A percentile compares a stretch with the other conserved stretches of the same genome.
These are phyloP conservation scores for Letharia lupina DNA, from an alignment of 495 filamentous ascomycete species.

Conservation along the genomic window DNA sequence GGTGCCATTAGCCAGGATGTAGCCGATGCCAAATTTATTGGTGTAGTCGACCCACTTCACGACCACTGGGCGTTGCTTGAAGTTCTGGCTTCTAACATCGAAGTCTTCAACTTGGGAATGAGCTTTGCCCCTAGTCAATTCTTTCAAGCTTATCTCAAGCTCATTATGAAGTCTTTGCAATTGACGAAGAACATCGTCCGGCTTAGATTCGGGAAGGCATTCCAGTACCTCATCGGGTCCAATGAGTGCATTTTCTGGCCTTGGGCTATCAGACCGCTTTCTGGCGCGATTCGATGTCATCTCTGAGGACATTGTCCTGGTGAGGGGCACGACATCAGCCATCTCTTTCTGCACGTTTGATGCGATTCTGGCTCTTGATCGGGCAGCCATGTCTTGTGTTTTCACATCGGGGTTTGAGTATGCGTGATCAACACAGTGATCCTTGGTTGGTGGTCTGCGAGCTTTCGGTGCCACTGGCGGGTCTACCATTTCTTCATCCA, in stretches of 20 bases:
- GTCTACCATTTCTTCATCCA: conserved; percentile 13
- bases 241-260: conserved; percentile 34
- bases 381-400: conserved; percentile 21
- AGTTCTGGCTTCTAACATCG: conserved; percentile 5
- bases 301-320: conserved; percentile 4
- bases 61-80: conserved; percentile 38
- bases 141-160: conserved; percentile 32
- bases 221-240: conserved; percentile 42
- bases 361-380: conserved; percentile 24
- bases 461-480: not conserved
- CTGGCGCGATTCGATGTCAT: conserved; percentile 3
- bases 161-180: conserved; percentile 43
- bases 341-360: conserved; percentile 26
- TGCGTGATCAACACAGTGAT: conserved; percentile 17
- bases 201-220: conserved; percentile 39
- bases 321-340: conserved; percentile 6
- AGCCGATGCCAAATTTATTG: conserved; percentile 81
- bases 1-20: conserved; percentile 75
- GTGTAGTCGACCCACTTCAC: conserved; percentile 95
- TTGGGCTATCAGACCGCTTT: conserved; percentile 5
- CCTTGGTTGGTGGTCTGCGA: conserved; percentile 13
- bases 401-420: conserved; percentile 20
- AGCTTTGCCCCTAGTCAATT: not conserved
- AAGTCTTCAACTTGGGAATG: conserved; percentile 1
- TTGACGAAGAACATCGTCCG: conserved; percentile 44